Base-by-base conservation (phyloP, 805 yeast genomes). In the Sungouiella thailandica region DNA sequence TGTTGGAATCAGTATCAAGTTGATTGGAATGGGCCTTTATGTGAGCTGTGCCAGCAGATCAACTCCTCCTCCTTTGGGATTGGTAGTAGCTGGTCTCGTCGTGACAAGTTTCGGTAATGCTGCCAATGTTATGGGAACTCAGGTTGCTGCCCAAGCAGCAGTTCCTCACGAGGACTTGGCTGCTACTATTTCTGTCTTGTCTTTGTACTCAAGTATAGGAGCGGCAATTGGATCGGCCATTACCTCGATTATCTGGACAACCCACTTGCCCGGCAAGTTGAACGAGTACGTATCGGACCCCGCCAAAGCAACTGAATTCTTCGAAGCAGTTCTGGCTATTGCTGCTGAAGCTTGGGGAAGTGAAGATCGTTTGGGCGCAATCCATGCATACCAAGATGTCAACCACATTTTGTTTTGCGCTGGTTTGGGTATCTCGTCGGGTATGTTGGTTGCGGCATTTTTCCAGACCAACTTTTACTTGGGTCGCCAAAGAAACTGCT, bases 81-180 rank as follows among this genome's bases (percentile, higher is more conserved):
- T 57, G 2, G 43, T 62, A n/a, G 57, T 58, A n/a, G 47, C 55
- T 51, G 41, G 52, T 29, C 65, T 59, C 40, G 48, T 65, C 24
- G 46, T 65, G 33, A 48, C 57, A 25, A 63, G 69, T 41, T 52
- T 64, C 26, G 72, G 65, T 22, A 71, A 66, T 41, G 64, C 69
- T 24, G 55, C 55, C 32, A 47, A 59, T 13, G 60, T 52, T 29
- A 48, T 63, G 36, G 65, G 63, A 27, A 48, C 66, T 5, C 52
- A 50, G 32, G 56, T 63, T 14, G 59, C 68, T 5, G 54, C 61
- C 1, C 66, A 62, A 43, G 69, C 68, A 3, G 57, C 68, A 13
- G 70, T 67, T 22, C 65, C 65, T 29, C 63, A 58, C 40, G 63
- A 63, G 31, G 69, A 63, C 47, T 52, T 63, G 35, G 63, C 72